Evolutionary conservation across 1,139 yeast species (phyloP).

Genomic region (Pichia sp.): DNA sequence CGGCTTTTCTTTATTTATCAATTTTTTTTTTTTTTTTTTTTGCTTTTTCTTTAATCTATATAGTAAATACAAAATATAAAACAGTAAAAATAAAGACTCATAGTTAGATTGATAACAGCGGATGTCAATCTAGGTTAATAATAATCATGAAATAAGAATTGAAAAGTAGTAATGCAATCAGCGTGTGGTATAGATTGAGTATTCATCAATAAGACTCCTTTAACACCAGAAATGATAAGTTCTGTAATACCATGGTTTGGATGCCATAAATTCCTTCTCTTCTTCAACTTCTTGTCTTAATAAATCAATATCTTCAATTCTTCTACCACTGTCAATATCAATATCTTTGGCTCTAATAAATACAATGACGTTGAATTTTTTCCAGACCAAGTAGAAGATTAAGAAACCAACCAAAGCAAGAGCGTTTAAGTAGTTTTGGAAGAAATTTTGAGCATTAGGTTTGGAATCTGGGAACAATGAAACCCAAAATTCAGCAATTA

Average conservation of each 20-base stretch:
- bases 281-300: constrained; percentile 52
- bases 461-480: constrained; percentile 27
- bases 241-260: constrained; percentile 43
- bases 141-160: no score
- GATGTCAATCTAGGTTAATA: no score
- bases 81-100: no score
- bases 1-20: no score
- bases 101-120: no score
- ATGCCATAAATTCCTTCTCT: constrained; percentile 39
- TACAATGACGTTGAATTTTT: constrained; percentile 29
- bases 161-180: no score
- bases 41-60: no score
- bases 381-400: constrained; percentile 20
- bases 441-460: constrained; percentile 34
- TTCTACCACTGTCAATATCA: constrained; percentile 59
- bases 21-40: no score
- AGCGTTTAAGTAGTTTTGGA: constrained; percentile 40
- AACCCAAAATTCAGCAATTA: constrained; percentile 57
- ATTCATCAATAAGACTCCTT: no score
- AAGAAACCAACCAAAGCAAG: constrained; percentile 37
- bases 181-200: no score
- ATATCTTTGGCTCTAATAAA: constrained; percentile 40
- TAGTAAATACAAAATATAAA: no score
- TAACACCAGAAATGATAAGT: constrained; percentile 43
- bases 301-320: constrained; percentile 49